A percentile compares a stretch with the other conserved stretches of the same genome.
phyloP scores from a whole-genome alignment of 2,329 filamentous ascomycete species.

The Herpomyces periplanetae region DNA sequence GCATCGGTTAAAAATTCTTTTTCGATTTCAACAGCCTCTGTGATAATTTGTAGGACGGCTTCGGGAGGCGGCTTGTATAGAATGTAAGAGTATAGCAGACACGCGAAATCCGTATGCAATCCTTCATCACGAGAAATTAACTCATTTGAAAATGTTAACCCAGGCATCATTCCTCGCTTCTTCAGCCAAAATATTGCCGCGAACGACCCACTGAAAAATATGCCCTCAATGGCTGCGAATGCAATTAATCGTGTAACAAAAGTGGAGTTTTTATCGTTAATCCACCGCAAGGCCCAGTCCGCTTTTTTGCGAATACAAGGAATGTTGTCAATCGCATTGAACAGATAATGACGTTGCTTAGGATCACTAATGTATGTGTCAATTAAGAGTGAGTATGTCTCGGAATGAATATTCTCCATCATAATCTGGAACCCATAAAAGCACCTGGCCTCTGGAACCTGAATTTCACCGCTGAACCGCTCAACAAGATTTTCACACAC shows the following conservation, averaged over 20 bases:
- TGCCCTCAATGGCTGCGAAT: conserved; percentile 89
- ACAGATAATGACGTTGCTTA: conserved; percentile 64
- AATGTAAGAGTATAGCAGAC: conserved; percentile 82
- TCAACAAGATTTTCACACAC: conserved; percentile 98
- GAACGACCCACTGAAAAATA: conserved; percentile 97
- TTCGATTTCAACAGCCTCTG: conserved; percentile 70
- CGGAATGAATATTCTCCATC: conserved; percentile 99
- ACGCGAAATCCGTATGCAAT: conserved; percentile 96
- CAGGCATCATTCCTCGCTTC: conserved; percentile 97
- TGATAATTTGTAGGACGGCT: conserved; percentile 51
- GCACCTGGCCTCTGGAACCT: conserved; percentile 88
- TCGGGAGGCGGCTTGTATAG: conserved; percentile 58
- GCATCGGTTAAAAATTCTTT: conserved; percentile 93
- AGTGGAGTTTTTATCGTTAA: conserved; percentile 60
- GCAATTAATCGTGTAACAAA: conserved; percentile 84
- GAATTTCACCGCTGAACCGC: conserved; percentile 84
- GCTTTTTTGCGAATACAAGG: conserved; percentile 95
- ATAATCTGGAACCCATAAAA: conserved; percentile 99
- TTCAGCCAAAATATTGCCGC: conserved; percentile 99
- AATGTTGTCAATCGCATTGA: conserved; percentile 96
- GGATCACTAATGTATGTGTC: conserved; percentile 98
- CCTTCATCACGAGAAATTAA: conserved; percentile 97
- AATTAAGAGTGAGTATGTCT: conserved; percentile 95
- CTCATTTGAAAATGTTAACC: conserved; percentile 96
- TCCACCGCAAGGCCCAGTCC: conserved; percentile 87